Percentiles rank a stretch among this genome's conserved stretches.
Evolutionary conservation across 2,329 filamentous ascomycete species (phyloP).

Genomic region (Lachnellula hyalina): DNA sequence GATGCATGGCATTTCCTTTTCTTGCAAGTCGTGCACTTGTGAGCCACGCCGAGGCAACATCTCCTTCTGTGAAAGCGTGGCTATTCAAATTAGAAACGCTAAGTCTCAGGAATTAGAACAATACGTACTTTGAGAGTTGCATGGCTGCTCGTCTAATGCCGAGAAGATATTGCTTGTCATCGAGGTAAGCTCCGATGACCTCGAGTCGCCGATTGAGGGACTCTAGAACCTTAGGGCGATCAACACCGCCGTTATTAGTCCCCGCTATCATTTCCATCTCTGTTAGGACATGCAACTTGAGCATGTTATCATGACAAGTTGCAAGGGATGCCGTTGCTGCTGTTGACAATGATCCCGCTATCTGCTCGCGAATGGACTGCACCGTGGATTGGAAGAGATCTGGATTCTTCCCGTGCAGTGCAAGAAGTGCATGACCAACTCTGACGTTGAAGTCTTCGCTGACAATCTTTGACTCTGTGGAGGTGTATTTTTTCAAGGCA

Average conservation of each 20-base stretch:
- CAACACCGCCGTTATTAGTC: conserved; percentile 34
- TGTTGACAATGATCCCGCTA: conserved; percentile 69
- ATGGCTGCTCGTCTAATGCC: conserved; percentile 82
- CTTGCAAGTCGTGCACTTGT: conserved; percentile 78
- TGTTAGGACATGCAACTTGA: conserved; percentile 80
- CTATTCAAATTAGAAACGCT: conserved; percentile 29
- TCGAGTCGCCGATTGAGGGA: conserved; percentile 74
- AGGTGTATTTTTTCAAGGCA: conserved; percentile 63
- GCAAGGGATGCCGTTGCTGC: conserved; percentile 77
- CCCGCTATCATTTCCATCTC: conserved; percentile 76
- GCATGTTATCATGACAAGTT: conserved; percentile 75
- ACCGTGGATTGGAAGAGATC: conserved; percentile 53
- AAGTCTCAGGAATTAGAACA: conserved; percentile 4
- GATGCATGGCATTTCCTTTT: conserved; percentile 76
- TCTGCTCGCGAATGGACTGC: conserved; percentile 59
- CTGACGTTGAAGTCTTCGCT: conserved; percentile 74
- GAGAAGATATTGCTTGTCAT: conserved; percentile 90
- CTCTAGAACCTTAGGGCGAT: conserved; percentile 40
- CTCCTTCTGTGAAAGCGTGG: conserved; percentile 57
- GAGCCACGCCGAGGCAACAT: conserved; percentile 82
- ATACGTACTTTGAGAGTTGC: conserved; percentile 63
- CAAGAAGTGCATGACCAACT: conserved; percentile 63
- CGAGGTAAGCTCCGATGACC: conserved; percentile 79
- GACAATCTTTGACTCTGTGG: conserved; percentile 40
- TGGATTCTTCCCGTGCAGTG: conserved; percentile 47